Conservation (phyloP, 495 filamentous ascomycete species). For the Aspergillus conjunctus region DNA sequence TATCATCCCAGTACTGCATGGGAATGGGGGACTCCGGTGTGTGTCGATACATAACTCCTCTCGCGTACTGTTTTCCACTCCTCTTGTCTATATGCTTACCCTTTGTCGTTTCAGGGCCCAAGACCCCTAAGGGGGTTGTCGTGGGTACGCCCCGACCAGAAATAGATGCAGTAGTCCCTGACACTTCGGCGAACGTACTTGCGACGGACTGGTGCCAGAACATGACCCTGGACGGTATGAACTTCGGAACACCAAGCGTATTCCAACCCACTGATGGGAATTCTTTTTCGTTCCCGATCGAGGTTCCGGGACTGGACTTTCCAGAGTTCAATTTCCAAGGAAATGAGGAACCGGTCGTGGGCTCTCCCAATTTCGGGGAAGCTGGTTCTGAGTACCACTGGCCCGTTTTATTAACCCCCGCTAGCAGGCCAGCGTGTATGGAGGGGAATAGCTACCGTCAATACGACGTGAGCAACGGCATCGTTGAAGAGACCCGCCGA, state of each 20-base stretch:
- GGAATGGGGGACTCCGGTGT: not conserved
- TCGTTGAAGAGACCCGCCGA: not conserved
- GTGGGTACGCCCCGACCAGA: not conserved
- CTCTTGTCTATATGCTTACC: not conserved
- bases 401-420: too few relatives aligned
- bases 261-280: not conserved
- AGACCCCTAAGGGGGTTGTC: not conserved
- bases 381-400: too few relatives aligned
- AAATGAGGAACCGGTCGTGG: too few relatives aligned
- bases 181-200: not conserved
- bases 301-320: too few relatives aligned
- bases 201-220: not conserved
- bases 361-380: too few relatives aligned
- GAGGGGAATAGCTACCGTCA: not conserved
- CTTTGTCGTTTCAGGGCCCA: not conserved
- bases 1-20: not conserved
- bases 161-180: not conserved
- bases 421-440: not conserved
- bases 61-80: not conserved
- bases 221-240: not conserved
- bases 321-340: too few relatives aligned
- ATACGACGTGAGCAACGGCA: not conserved
- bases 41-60: not conserved
- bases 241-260: not conserved
- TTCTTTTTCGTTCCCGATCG: not conserved